Base-by-base conservation (phyloP, 768 basidiomycete genomes). In the Mrakia gelida region DNA sequence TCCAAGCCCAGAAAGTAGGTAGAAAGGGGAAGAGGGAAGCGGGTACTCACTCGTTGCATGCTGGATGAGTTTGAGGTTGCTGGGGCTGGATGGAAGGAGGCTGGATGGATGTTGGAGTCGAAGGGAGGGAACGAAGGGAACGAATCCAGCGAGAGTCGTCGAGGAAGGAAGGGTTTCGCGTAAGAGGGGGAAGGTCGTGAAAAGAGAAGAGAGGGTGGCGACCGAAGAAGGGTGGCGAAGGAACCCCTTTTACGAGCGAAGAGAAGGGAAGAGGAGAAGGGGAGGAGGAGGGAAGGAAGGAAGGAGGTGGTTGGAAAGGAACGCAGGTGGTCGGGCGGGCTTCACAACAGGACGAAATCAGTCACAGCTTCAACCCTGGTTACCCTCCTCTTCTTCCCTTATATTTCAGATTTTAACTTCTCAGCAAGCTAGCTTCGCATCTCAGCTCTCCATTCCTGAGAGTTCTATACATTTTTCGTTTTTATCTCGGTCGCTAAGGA, bases 11-110 rank as follows among this genome's bases (percentile, higher is more conserved):
- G 43, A 6, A 18, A 73, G 43, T 0, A 16, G 56, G 26, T 1
- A 18, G 56, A 18, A 13, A 13, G 54, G 11, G n/a, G 7, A n/a
- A 16, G 43, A 32, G 21, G 52, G 30, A 32, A 21, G 23, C 34
- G 0, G 45, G 7, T 38, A 73, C 71, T 52, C 28, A 73, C 71
- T 45, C 71, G 71, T 73, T 73, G 71, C 71, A 73, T 73, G 15
- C 26, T 73, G 52, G 45, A 41, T 34, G 71, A 11, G 26, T 30
- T 28, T 43, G 49, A 56, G 30, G 28, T 56, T 54, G 49, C 26
- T 16, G 43, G 10, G 41, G 43, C 16, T 72, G 16, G 26, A 23
- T 45, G 7, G 30, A 23, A 49, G 18, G 34, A 26, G 21, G 30
- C 56, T 73, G 71, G 49, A 52, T 52, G 49, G 49, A 52, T 10